Base-by-base conservation (phyloP, 192 early-diverging fungal species). In the Coemansia umbellata region DNA sequence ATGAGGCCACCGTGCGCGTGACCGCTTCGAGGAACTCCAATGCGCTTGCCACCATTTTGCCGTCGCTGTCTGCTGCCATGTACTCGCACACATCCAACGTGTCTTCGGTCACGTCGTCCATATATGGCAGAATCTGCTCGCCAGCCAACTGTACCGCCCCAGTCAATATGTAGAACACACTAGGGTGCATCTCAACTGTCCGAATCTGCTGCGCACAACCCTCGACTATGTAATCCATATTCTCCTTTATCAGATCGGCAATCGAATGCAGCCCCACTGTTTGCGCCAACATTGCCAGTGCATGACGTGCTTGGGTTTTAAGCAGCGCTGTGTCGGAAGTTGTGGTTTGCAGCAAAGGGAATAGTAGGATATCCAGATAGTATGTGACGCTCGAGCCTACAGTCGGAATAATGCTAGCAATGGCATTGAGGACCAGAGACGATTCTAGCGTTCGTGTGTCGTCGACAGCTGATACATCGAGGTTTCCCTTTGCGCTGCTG, bases 211-310 rank as follows among this genome's bases (percentile, higher is more conserved):
- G 59, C 31, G 71, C 53, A 14, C 71, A 66, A 13, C 55, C 71
- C 33, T 74, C 71, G 30, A 74, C 60, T 5, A 74, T 74, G 35
- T 74, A 74, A 33, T 74, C 71, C 8, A 74, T 33, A 33, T 74
- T 74, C 8, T 44, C 36, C 9, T 33, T 48, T 10, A 74, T 51
- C 71, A 74, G 52, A 4, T 55, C 43, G 11, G 64, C 31, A 11
- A 74, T 37, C 2, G 52, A 47, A 1, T 3, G 5, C 0, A 47
- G 32, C 1, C 49, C 42, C 8, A 42, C 53, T 3, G 64, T 50
- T 3, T 45, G 49, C 0, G 71, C 60, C n/a, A 74, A 30, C 1
- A 59, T 31, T 0, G 18, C 18, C 24, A 74, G 48, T 1, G 64
- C 37, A 11, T 31, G 40, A 6, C 31, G 55, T 0, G 64, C 71